Evolutionary conservation across 257 asterid genomes (phyloP).

Genomic region (Paulownia fortunei): DNA sequence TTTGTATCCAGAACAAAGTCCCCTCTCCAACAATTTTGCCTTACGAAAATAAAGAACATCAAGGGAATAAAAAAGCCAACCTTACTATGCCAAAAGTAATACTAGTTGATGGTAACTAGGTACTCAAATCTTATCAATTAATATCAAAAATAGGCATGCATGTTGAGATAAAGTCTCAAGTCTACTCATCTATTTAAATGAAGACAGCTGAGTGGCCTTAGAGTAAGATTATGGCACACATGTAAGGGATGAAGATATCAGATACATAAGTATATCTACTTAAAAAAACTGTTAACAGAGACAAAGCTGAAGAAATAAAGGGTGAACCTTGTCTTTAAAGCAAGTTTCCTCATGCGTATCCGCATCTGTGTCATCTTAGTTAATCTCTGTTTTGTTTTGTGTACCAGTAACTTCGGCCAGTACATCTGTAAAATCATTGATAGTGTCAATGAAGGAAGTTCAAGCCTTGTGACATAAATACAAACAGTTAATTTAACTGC

Average conservation of each 20-base stretch:
- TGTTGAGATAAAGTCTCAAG: not conserved
- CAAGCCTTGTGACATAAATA: not conserved
- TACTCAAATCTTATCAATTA: not conserved
- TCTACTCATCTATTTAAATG: not conserved
- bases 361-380: conserved; percentile 99
- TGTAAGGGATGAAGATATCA: not conserved
- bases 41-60: not conserved
- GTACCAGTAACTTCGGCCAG: conserved; percentile 94
- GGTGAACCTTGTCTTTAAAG: conserved; percentile 83
- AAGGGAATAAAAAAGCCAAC: not conserved
- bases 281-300: not conserved
- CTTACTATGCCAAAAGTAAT: not conserved
- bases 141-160: not conserved
- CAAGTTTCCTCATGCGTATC: conserved; percentile 96
- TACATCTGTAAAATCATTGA: conserved; percentile 53
- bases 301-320: conserved; percentile 8
- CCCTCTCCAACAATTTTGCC: not conserved
- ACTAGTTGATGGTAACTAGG: not conserved
- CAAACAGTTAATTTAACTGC: not conserved
- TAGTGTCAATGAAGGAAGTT: conserved; percentile 5
- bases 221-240: not conserved
- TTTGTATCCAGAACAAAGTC: not conserved
- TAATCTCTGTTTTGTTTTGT: conserved; percentile 89
- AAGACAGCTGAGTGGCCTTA: not conserved
- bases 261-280: not conserved